Percentiles rank a stretch among this genome's conserved stretches.
Evolutionary conservation across 768 basidiomycete species (phyloP).

Genomic region (Mycena albidolilacea): DNA sequence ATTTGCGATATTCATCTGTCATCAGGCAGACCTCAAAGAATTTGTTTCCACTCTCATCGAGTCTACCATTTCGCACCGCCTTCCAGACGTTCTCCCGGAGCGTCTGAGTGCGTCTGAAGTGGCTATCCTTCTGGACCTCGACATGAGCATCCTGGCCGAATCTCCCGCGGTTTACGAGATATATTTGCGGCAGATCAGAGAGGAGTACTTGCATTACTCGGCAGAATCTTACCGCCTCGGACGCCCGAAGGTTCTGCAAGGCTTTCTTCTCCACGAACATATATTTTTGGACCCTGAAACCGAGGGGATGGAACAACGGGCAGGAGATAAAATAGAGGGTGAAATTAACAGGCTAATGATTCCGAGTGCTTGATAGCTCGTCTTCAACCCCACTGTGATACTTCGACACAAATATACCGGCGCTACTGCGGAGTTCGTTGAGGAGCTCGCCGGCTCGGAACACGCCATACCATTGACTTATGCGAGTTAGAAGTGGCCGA

Average conservation of each 20-base stretch:
- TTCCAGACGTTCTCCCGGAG: slow-evolving; percentile 31
- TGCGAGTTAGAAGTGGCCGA: too few relatives aligned
- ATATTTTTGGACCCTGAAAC: slow-evolving; percentile 34
- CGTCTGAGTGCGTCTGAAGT: slow-evolving; percentile 17
- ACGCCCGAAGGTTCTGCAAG: slow-evolving; percentile 33
- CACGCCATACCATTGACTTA: too few relatives aligned
- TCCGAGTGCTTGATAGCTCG: not conserved
- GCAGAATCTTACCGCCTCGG: slow-evolving; percentile 34
- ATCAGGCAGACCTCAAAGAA: slow-evolving; percentile 20
- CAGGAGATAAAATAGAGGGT: slow-evolving; percentile 31
- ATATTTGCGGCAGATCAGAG: slow-evolving; percentile 33
- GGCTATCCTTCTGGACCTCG: slow-evolving; percentile 37
- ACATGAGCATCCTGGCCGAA: slow-evolving; percentile 40
- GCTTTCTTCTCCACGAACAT: slow-evolving; percentile 30
- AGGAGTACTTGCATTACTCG: slow-evolving; percentile 36
- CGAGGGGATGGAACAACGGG: slow-evolving; percentile 34
- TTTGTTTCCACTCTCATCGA: slow-evolving; percentile 38
- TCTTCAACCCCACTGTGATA: too few relatives aligned
- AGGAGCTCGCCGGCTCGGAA: too few relatives aligned
- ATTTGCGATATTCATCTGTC: not conserved
- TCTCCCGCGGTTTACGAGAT: slow-evolving; percentile 24
- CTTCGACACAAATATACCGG: too few relatives aligned
- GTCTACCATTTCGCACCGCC: slow-evolving; percentile 34
- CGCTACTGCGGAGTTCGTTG: too few relatives aligned
- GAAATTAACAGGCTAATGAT: slow-evolving; percentile 30